Evolutionary conservation across 2,329 filamentous ascomycete genomes (phyloP), one percentile per base, ranked within the genome.

Genomic region (Dothiorella sarmentorum): DNA sequence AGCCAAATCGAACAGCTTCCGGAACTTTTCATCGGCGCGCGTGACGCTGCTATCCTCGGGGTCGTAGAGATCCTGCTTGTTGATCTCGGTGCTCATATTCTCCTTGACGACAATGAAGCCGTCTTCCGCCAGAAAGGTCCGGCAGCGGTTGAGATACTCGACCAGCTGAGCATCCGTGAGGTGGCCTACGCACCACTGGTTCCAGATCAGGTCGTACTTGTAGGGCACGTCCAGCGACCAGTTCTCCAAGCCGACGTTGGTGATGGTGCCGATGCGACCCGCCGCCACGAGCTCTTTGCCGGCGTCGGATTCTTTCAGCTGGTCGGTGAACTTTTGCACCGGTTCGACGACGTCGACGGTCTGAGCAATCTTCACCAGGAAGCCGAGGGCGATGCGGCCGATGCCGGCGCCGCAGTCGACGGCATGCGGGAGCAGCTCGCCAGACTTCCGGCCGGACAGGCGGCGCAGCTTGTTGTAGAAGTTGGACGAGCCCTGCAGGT

Each of bases 141-240:
- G 20, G 69, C 89, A 89, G 24, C 83, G 78, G 58, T 75, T 65
- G 15, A 97, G 73, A 67, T 87, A 96, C 2, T 75, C 76, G 1
- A 88, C 77, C 3, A 97, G 70, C 70, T 95, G 85, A 7, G 73
- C 74, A 69, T 96, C 91, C 0, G 83, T 91, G 57, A 96, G 76
- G 71, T 97, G 88, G 22, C 90, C 88, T 7, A 93, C 73, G 72
- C 91, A 97, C 91, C 92, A 96, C 73, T 97, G 92, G 55, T 84
- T 87, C 90, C 90, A 96, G 61, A 97, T 85, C 44, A 96, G 72
- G 69, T 92, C 88, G 72, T 97, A 97, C 49, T 74, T 70, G 7
- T 59, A 55, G 5, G 47, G 18, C 73, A 66, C 18, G 69, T 66
- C 6, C 73, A 68, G 0, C 71, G 71, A 43, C 90, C 90, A 95